These are phyloP conservation scores for Cokeromyces recurvatus DNA, from an alignment of 371 early-diverging fungal genomes.

Conservation along the genomic window DNA sequence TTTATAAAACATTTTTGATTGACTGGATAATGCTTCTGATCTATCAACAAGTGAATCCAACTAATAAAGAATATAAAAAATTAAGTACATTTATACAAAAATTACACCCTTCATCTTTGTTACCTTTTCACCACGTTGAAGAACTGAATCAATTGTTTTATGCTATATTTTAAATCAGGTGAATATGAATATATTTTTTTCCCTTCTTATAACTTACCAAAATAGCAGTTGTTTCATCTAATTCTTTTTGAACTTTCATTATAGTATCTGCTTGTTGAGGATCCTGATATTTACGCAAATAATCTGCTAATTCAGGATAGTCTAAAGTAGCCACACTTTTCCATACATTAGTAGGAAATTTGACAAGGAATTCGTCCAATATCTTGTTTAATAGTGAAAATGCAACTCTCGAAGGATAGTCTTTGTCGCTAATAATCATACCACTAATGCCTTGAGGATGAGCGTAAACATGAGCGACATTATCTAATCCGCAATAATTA, in stretches of 20 bases:
- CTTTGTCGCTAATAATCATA: slow-evolving; percentile 82
- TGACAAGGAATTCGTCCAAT: slow-evolving; percentile 82
- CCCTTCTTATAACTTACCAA: slow-evolving; percentile 46
- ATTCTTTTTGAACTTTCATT: slow-evolving; percentile 93
- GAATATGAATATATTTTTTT: neutral
- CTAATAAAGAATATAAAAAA: slow-evolving; percentile 6
- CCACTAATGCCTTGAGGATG: slow-evolving; percentile 71
- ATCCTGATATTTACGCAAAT: slow-evolving; percentile 83
- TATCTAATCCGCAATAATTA: slow-evolving; percentile 46
- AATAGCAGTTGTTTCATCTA: slow-evolving; percentile 97
- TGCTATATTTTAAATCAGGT: slow-evolving; percentile 59
- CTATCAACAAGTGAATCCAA: slow-evolving; percentile 92
- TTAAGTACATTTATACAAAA: neutral
- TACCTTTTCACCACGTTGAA: slow-evolving; percentile 94
- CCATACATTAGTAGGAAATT: slow-evolving; percentile 62
- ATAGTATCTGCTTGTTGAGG: slow-evolving; percentile 93
- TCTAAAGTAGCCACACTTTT: slow-evolving; percentile 30
- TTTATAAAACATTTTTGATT: slow-evolving; percentile 98
- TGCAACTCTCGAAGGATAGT: slow-evolving; percentile 92
- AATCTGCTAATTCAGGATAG: slow-evolving; percentile 75
- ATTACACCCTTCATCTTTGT: neutral
- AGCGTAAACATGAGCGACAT: slow-evolving; percentile 80
- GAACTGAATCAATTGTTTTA: slow-evolving; percentile 94
- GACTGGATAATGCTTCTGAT: slow-evolving; percentile 83
- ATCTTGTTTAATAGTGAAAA: slow-evolving; percentile 83